phyloP scores from a whole-genome alignment of 768 basidiomycete genomes.

The Clavulina sp. region DNA sequence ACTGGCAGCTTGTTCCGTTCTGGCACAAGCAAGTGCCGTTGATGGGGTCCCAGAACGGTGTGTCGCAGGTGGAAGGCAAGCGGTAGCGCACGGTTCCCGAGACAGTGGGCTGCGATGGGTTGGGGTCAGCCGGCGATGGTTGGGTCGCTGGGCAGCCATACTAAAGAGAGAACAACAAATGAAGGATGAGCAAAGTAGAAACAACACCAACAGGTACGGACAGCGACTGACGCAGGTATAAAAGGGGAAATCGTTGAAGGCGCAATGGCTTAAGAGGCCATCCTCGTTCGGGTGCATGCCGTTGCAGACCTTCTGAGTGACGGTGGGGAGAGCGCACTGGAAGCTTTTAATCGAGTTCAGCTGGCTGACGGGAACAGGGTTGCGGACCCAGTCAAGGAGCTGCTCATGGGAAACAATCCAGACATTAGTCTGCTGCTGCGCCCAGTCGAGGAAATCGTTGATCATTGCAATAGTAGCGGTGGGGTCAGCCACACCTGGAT shows the following conservation, averaged over 20 bases:
- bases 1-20: conserved; percentile 32
- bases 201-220: not conserved
- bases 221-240: conserved; percentile 47
- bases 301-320: conserved; percentile 50
- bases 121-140: conserved; percentile 42
- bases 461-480: conserved; percentile 53
- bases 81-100: conserved; percentile 33
- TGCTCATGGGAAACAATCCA: conserved; percentile 62
- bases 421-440: conserved; percentile 48
- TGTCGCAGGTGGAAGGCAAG: conserved; percentile 52
- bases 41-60: conserved; percentile 69
- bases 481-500: conserved; percentile 34
- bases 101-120: conserved; percentile 40
- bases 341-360: conserved; percentile 36
- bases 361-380: conserved; percentile 47
- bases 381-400: conserved; percentile 53
- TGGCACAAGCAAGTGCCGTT: conserved; percentile 45
- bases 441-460: conserved; percentile 69
- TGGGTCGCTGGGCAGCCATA: conserved; percentile 50
- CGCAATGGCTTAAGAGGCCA: conserved; percentile 42
- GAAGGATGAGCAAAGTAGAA: not conserved
- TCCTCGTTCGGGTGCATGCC: conserved; percentile 52
- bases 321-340: conserved; percentile 45
- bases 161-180: conserved; percentile 20
- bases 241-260: conserved; percentile 62